Conservation (phyloP, 352 stramenopile species). For the Phytophthora vignae region DNA sequence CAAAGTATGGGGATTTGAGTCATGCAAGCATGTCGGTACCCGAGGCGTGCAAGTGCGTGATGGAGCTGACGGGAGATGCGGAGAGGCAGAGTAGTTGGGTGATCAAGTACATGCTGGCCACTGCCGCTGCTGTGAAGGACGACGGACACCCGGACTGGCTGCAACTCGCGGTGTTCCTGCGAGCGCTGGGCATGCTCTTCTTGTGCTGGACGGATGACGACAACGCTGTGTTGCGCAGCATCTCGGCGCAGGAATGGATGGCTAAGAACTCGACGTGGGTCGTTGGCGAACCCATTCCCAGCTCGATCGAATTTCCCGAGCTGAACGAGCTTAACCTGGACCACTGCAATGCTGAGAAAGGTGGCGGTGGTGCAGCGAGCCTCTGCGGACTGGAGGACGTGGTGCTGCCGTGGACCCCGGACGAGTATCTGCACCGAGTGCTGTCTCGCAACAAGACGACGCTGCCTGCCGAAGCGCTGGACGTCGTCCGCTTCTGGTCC, state of each 20-base stretch:
- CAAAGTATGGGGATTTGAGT: slow-evolving; percentile 58
- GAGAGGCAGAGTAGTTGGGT: slow-evolving; percentile 60
- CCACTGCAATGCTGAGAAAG: slow-evolving; percentile 43
- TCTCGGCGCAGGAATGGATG: slow-evolving; percentile 82
- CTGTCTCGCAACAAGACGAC: slow-evolving; percentile 70
- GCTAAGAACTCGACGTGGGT: slow-evolving; percentile 70
- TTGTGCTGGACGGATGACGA: slow-evolving; percentile 81
- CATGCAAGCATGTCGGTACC: slow-evolving; percentile 63
- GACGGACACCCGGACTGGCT: slow-evolving; percentile 87
- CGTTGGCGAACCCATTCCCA: slow-evolving; percentile 62
- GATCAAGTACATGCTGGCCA: slow-evolving; percentile 77
- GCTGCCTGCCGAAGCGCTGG: slow-evolving; percentile 69
- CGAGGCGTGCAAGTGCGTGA: slow-evolving; percentile 68
- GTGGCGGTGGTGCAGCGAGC: slow-evolving; percentile 9
- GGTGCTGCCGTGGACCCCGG: slow-evolving; percentile 74
- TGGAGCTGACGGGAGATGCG: slow-evolving; percentile 68
- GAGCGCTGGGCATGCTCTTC: slow-evolving; percentile 79
- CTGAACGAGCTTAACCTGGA: slow-evolving; percentile 76
- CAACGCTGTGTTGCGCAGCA: slow-evolving; percentile 65
- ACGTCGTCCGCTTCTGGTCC: slow-evolving; percentile 77
- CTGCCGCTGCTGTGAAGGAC: slow-evolving; percentile 59
- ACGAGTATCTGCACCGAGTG: slow-evolving; percentile 81
- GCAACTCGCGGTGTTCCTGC: slow-evolving; percentile 79
- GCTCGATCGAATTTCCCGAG: slow-evolving; percentile 62
- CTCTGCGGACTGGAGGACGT: slow-evolving; percentile 50